phyloP scores from a whole-genome alignment of 2,329 filamentous ascomycete species.

The Trichoderma endophyticum region DNA sequence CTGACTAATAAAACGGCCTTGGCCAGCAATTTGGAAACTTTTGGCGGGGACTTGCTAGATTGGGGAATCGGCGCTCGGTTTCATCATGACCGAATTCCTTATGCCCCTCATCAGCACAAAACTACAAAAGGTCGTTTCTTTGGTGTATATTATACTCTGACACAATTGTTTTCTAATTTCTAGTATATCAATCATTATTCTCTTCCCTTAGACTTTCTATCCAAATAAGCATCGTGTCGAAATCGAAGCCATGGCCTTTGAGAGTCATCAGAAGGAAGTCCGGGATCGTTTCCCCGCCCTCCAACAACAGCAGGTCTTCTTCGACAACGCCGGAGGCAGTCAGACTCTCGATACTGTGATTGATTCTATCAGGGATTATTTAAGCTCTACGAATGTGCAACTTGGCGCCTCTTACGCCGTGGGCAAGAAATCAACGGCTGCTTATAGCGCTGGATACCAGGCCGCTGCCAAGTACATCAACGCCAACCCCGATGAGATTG shows the following conservation, averaged over 20 bases:
- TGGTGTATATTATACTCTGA: neutral
- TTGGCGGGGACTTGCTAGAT: neutral
- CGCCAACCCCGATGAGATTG: conserved; percentile 63
- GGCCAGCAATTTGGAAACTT: neutral
- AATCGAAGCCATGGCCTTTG: neutral
- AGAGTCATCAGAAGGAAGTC: neutral
- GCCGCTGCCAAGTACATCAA: conserved; percentile 71
- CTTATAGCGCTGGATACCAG: conserved; percentile 58
- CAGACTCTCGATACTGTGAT: conserved; percentile 66
- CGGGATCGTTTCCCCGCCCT: conserved; percentile 66
- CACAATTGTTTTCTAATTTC: neutral
- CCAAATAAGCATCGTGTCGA: neutral
- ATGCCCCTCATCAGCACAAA: neutral
- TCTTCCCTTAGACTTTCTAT: neutral
- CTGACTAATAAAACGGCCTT: neutral
- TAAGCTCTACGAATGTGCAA: conserved; percentile 69
- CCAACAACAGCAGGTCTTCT: conserved; percentile 62
- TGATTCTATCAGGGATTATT: conserved; percentile 62
- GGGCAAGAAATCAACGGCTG: conserved; percentile 55
- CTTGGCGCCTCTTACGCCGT: conserved; percentile 67
- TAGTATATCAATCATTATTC: neutral
- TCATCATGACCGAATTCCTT: neutral
- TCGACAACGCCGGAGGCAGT: conserved; percentile 77
- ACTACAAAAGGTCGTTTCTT: neutral
- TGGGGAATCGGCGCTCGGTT: neutral